Conservation (phyloP, 352 stramenopile genomes). For the Pythium phragmiticola region DNA sequence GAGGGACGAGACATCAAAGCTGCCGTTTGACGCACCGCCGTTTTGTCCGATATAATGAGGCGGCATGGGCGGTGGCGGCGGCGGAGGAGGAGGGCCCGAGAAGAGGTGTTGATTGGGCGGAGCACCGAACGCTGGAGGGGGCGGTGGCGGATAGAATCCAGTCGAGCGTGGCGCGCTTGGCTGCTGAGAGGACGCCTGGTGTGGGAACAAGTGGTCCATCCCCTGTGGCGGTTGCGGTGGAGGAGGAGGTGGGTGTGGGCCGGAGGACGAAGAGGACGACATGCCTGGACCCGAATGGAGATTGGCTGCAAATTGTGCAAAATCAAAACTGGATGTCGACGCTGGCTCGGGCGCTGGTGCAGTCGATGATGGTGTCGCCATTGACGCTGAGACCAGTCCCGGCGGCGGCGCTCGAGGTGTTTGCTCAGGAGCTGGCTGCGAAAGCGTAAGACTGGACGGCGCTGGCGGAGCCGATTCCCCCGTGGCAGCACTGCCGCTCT, state of each 20-base stretch:
- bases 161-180: background rate
- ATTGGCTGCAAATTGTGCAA: slow-evolving; percentile 26
- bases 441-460: no score
- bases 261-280: background rate
- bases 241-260: background rate
- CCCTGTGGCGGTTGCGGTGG: slow-evolving; percentile 14
- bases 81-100: slow-evolving; percentile 15
- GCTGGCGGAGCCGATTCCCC: background rate
- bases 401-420: slow-evolving; percentile 2
- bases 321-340: slow-evolving; percentile 24
- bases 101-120: slow-evolving; percentile 14
- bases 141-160: slow-evolving; percentile 22
- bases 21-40: slow-evolving; percentile 15
- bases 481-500: background rate
- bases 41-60: slow-evolving; percentile 23
- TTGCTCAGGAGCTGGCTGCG: background rate
- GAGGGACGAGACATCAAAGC: slow-evolving; percentile 61
- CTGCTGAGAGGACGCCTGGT: slow-evolving; percentile 2
- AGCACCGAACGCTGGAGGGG: slow-evolving; percentile 13
- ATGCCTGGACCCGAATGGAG: slow-evolving; percentile 14
- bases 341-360: background rate
- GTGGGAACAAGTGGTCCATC: slow-evolving; percentile 22
- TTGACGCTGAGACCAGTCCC: slow-evolving; percentile 3
- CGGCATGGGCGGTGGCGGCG: slow-evolving; percentile 17
- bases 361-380: background rate